Conservation (phyloP, 176 grass and related monocot genomes). For the Urochloa ruziziensis region DNA sequence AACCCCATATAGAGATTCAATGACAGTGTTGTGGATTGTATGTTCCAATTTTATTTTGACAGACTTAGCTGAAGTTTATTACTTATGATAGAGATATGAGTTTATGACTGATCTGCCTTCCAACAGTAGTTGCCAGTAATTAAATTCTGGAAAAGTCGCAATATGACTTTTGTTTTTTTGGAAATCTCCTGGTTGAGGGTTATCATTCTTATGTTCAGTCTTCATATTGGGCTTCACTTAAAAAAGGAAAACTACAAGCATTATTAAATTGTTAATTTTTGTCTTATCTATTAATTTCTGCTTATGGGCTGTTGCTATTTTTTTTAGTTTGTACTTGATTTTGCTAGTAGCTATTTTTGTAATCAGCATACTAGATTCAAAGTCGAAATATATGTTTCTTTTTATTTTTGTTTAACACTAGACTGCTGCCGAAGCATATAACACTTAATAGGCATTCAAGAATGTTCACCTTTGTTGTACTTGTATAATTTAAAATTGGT, state of each 20-base stretch:
- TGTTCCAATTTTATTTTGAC: neutral
- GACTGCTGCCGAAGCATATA: neutral
- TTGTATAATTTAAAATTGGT: conserved; percentile 3
- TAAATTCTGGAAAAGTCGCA: neutral
- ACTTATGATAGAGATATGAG: neutral
- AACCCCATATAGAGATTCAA: neutral
- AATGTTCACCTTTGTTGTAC: neutral
- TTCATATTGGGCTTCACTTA: neutral
- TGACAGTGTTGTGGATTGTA: neutral
- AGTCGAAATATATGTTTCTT: neutral
- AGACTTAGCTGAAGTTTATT: neutral
- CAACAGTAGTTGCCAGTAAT: neutral
- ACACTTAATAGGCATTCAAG: neutral
- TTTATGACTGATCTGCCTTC: neutral
- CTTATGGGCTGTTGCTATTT: neutral
- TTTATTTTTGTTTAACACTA: neutral
- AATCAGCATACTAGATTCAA: neutral
- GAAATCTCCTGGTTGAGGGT: neutral
- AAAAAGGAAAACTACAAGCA: neutral
- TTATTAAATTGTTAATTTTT: neutral
- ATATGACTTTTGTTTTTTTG: neutral
- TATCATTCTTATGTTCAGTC: neutral
- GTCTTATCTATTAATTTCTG: neutral
- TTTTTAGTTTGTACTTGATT: neutral
- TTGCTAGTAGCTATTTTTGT: neutral